Conservation (phyloP, 2,329 filamentous ascomycete species). For the Alternaria atra region DNA sequence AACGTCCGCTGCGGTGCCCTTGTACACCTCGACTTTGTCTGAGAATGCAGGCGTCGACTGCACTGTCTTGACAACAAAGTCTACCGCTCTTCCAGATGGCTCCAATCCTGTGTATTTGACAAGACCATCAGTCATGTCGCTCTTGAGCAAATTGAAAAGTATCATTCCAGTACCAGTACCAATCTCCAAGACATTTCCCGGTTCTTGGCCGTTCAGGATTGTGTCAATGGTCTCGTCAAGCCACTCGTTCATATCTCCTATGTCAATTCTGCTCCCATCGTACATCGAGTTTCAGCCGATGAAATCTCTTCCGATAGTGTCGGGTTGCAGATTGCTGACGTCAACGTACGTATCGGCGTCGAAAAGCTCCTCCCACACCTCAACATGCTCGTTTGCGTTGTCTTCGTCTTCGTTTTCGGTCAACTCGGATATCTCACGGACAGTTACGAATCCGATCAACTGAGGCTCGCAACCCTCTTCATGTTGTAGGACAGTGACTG, state of each 20-base stretch:
- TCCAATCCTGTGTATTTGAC: not conserved
- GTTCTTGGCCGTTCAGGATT: not conserved
- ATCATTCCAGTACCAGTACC: conserved; percentile 21
- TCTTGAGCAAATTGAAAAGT: conserved; percentile 15
- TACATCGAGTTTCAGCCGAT: conserved; percentile 20
- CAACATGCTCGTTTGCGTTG: not conserved
- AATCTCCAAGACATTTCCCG: conserved; percentile 12
- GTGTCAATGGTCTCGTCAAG: conserved; percentile 17
- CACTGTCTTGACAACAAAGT: not conserved
- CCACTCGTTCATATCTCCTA: conserved; percentile 23
- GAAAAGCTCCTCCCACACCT: conserved; percentile 16
- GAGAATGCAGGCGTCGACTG: conserved; percentile 7
- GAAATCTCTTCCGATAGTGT: conserved; percentile 17
- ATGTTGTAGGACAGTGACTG: not conserved
- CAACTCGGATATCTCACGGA: no score
- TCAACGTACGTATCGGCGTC: conserved; percentile 5
- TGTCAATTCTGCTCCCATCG: conserved; percentile 16
- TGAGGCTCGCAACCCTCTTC: not conserved
- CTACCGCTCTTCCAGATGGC: not conserved
- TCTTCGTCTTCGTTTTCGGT: not conserved
- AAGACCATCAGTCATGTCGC: conserved; percentile 1
- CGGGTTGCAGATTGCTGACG: not conserved
- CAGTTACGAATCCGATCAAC: conserved; percentile 2
- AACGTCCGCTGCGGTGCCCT: not conserved
- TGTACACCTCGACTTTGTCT: conserved; percentile 3